These are phyloP conservation scores for Spizellomyces punctatus DNA, from an alignment of 192 early-diverging fungal genomes.

Conservation along the genomic window DNA sequence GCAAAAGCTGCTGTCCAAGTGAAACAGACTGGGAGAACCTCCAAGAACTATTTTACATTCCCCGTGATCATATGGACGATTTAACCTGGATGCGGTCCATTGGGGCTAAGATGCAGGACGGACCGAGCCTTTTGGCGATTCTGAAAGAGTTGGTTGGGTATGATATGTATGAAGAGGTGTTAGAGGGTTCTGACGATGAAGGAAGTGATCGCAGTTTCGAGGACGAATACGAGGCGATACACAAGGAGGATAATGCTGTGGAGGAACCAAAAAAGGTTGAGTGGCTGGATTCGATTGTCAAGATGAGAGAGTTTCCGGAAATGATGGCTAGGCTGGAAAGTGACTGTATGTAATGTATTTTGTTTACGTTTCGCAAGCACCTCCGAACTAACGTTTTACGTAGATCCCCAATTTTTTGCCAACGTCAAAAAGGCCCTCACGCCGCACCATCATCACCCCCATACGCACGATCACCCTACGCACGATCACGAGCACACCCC, in stretches of 20 bases:
- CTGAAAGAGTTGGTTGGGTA: slow-evolving; percentile 30
- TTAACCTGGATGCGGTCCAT: slow-evolving; percentile 30
- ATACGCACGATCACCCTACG: background rate
- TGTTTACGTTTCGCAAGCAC: background rate
- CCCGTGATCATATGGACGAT: slow-evolving; percentile 33
- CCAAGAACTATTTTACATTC: slow-evolving; percentile 13
- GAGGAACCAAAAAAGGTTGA: no score
- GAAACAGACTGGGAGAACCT: slow-evolving; percentile 14
- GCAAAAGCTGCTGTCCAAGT: slow-evolving; percentile 5
- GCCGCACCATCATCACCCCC: background rate
- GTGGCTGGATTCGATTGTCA: slow-evolving; percentile 26
- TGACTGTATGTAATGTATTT: slow-evolving; percentile 9
- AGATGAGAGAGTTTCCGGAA: slow-evolving; percentile 24
- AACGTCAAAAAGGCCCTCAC: slow-evolving; percentile 23
- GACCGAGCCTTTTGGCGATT: slow-evolving; percentile 22
- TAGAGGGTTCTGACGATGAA: slow-evolving; percentile 10
- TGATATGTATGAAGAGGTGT: slow-evolving; percentile 30
- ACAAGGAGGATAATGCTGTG: background rate
- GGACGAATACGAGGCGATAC: background rate
- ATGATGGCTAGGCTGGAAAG: slow-evolving; percentile 29
- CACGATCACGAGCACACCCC: background rate
- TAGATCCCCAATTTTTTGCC: slow-evolving; percentile 33
- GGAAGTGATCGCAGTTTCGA: background rate
- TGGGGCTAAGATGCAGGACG: slow-evolving; percentile 12
- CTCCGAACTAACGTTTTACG: background rate